phyloP scores from a whole-genome alignment of 2,329 filamentous ascomycete species.

The Pseudogymnoascus sp. region DNA sequence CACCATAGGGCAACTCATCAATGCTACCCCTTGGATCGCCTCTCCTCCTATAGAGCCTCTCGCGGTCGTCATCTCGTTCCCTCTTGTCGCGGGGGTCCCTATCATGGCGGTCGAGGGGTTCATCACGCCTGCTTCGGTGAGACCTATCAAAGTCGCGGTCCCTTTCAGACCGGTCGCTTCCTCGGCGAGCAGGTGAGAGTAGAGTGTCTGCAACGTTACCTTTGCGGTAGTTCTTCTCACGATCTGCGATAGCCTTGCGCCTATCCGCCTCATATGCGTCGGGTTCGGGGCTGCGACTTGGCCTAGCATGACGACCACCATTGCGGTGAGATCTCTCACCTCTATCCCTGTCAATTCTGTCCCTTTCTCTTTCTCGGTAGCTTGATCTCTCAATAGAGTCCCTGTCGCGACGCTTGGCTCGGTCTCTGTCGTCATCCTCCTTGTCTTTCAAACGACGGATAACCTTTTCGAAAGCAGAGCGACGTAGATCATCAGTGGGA shows the following conservation, averaged over 20 bases:
- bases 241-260: conserved; percentile 84
- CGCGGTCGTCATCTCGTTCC: conserved; percentile 82
- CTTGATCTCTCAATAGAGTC: conserved; percentile 36
- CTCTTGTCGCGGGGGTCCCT: conserved; percentile 57
- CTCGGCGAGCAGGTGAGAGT: conserved; percentile 34
- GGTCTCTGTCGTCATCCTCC: conserved; percentile 72
- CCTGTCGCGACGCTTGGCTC: conserved; percentile 50
- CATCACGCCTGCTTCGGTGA: conserved; percentile 48
- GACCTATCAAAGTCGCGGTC: conserved; percentile 32
- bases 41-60: conserved; percentile 77
- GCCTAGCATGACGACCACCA: conserved; percentile 48
- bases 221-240: conserved; percentile 89
- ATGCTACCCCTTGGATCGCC: conserved; percentile 67
- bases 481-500: conserved; percentile 72
- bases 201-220: conserved; percentile 59
- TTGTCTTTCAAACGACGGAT: conserved; percentile 86
- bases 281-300: conserved; percentile 80
- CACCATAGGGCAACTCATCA: conserved; percentile 87
- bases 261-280: conserved; percentile 95
- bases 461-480: conserved; percentile 82
- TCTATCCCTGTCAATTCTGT: conserved; percentile 44
- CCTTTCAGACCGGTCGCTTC: conserved; percentile 34
- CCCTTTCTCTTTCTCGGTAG: conserved; percentile 45
- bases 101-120: conserved; percentile 63
- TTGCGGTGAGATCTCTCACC: conserved; percentile 57